A percentile compares a stretch with the other conserved stretches of the same genome.
These are phyloP conservation scores for Termitomyces heimii DNA, from an alignment of 768 basidiomycete genomes.

Conservation along the genomic window DNA sequence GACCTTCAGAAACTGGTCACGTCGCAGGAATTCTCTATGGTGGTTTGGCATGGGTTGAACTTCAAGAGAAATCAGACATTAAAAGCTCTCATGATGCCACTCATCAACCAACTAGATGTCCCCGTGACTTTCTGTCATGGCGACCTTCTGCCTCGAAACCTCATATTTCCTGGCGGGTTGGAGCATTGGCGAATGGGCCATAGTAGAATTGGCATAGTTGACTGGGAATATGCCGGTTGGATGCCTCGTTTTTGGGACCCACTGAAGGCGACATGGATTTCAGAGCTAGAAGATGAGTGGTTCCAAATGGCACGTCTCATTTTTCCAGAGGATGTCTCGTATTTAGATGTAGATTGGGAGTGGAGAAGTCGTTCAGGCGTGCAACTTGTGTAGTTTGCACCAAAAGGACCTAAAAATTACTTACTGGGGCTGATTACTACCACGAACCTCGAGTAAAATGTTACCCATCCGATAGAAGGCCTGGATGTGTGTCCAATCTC, in stretches of 20 bases:
- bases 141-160: not conserved
- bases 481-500: too few relatives aligned
- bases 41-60: not conserved
- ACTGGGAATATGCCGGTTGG: not conserved
- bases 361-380: constrained; percentile 5
- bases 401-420: not conserved
- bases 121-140: not conserved
- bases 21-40: not conserved
- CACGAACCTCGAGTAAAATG: too few relatives aligned
- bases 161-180: not conserved
- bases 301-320: not conserved
- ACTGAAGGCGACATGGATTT: not conserved
- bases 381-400: not conserved
- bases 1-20: not conserved
- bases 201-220: not conserved
- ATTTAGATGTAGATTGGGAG: constrained; percentile 2
- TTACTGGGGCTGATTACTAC: too few relatives aligned
- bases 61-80: not conserved
- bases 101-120: not conserved
- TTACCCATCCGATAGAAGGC: too few relatives aligned
- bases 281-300: constrained; percentile 2
- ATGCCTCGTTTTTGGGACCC: not conserved
- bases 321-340: not conserved
- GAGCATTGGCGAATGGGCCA: not conserved
- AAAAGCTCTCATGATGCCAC: not conserved